A percentile compares a stretch with the other conserved stretches of the same genome.
phyloP scores from a whole-genome alignment of 495 filamentous ascomycete species.

The Aspergillus saccharolyticus region DNA sequence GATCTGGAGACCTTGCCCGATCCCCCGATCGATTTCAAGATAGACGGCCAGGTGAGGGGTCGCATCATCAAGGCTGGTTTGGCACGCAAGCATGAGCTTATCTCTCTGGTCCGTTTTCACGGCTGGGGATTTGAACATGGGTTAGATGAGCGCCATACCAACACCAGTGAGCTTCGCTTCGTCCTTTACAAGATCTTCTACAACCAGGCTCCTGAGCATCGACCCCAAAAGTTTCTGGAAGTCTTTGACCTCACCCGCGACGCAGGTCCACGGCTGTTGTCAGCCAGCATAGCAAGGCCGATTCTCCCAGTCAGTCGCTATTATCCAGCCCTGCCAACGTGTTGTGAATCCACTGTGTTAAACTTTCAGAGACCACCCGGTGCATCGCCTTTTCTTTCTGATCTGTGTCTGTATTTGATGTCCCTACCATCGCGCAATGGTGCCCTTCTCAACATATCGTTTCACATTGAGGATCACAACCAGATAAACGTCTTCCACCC shows the following conservation, averaged over 20 bases:
- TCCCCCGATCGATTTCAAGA: constrained; percentile 19
- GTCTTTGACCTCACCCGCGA: constrained; percentile 25
- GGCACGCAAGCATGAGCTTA: not conserved
- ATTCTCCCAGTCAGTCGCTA: constrained; percentile 25
- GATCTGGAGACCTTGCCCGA: constrained; percentile 20
- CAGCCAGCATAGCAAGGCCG: not conserved
- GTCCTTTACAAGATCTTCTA: constrained; percentile 28
- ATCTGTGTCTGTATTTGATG: constrained; percentile 19
- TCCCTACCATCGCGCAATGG: not conserved
- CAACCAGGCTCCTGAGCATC: constrained; percentile 19
- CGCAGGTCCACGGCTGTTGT: constrained; percentile 33
- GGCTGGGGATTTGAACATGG: constrained; percentile 31
- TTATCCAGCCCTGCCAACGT: constrained; percentile 14
- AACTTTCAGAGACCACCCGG: constrained; percentile 14
- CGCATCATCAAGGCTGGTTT: not conserved
- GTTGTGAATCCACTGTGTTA: not conserved
- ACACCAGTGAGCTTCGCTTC: not conserved
- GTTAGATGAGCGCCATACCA: not conserved
- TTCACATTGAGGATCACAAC: no score
- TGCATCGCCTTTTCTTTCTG: constrained; percentile 13
- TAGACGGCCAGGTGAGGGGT: constrained; percentile 1
- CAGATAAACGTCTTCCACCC: no score
- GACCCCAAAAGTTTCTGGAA: constrained; percentile 10
- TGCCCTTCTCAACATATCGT: not conserved
- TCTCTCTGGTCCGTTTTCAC: constrained; percentile 14